Evolutionary conservation across 371 early-diverging fungal species (phyloP), one percentile per base, ranked within the genome.

Genomic region (Apophysomyces elegans): DNA sequence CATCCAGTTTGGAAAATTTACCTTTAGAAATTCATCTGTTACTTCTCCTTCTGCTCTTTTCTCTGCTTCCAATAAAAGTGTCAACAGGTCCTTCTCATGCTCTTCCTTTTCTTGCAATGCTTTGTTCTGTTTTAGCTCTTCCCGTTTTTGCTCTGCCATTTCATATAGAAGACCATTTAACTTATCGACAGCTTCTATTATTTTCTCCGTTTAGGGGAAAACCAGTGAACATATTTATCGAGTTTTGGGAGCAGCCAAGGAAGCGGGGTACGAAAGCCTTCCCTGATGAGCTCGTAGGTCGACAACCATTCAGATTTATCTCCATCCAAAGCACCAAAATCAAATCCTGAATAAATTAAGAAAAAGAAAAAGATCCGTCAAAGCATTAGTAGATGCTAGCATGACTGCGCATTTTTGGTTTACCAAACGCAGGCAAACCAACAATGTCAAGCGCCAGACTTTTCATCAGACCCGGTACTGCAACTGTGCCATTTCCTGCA

Each of bases 371-470:
- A 26, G 32, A 26, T 26, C 32, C 1, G 3, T 2, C 2, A 26
- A 26, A 26, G 32, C 32, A 26, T 26, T 26, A 26, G 32, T 26
- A 3, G 32, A 26, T 26, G 32, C 32, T 26, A 26, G 32, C 32
- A 2, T 26, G 32, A 26, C 32, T 26, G 3, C 32, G 2, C 32
- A 26, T 26, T 26, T 26, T 32, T n/a, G 26, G 1, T 61, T 60
- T 71, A 77, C 78, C 76, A 60, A 78, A 80, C 12, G 66, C 73
- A 35, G 78, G 66, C 11, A 68, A 50, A 7, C 81, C 81, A 12
- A 80, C 44, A 0, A 66, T 65, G 60, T 80, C 81, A 45, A 80
- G 56, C 13, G 81, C 74, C 16, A 78, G 62, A 5, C 58, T 37
- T 37, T 70, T 68, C 61, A 75, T 70, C n/a, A 58, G n/a, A 0